These are phyloP conservation scores for Talinum fruticosum DNA, from an alignment of 148 eudicot species.

Conservation along the genomic window DNA sequence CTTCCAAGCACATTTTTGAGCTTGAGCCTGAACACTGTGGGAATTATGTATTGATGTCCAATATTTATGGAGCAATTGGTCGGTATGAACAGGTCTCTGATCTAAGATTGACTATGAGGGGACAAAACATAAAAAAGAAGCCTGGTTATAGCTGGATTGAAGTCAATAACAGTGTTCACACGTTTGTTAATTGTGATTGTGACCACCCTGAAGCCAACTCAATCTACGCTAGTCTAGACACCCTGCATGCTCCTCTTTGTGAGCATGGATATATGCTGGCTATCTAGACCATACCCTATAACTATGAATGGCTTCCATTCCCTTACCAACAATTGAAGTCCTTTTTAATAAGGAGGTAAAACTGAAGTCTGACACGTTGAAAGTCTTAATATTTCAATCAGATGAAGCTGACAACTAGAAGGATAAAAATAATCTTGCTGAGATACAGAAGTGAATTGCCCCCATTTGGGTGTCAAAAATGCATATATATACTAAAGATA, in stretches of 20 bases:
- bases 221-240: constrained; percentile 44
- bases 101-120: constrained; percentile 55
- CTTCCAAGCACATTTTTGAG: constrained; percentile 44
- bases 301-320: background rate
- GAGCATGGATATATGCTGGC: constrained; percentile 34
- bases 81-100: constrained; percentile 63
- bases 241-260: constrained; percentile 37
- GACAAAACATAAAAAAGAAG: constrained; percentile 51
- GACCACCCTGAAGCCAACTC: constrained; percentile 41
- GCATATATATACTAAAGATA: background rate
- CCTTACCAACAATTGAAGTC: background rate
- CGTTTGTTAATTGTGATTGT: constrained; percentile 40
- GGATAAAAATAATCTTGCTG: background rate
- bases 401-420: background rate
- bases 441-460: background rate
- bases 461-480: background rate
- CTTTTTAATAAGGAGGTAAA: too few relatives aligned
- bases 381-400: background rate
- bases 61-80: constrained; percentile 58
- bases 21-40: constrained; percentile 75
- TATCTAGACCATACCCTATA: constrained; percentile 15
- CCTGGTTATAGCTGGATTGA: constrained; percentile 81
- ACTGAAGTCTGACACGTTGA: background rate
- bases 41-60: constrained; percentile 68
- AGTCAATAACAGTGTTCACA: constrained; percentile 41